Conservation (phyloP, 208 protist genomes). For the Leishmania tropica region DNA sequence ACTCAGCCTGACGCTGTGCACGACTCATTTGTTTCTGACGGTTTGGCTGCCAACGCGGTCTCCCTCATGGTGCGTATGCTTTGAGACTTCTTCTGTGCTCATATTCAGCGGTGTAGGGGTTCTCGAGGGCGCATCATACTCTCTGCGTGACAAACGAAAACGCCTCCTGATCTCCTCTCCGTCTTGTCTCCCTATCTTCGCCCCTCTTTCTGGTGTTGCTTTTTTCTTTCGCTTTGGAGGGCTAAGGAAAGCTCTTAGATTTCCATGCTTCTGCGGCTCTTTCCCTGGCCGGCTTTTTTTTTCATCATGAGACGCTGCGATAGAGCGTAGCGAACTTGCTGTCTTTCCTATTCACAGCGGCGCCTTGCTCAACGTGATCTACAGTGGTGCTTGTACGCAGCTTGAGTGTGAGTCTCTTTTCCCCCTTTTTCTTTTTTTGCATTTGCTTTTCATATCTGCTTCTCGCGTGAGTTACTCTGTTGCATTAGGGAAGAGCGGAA, state of each 20-base stretch:
- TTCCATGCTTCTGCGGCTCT: neutral
- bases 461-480: neutral
- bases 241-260: conserved; percentile 1
- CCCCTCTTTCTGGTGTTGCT: neutral
- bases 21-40: neutral
- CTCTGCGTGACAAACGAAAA: neutral
- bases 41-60: neutral
- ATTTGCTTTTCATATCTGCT: neutral
- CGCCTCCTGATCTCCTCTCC: neutral
- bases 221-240: neutral
- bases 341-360: conserved; percentile 12
- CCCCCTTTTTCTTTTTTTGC: conserved; percentile 1
- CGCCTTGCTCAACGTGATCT: neutral
- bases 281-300: neutral
- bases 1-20: neutral
- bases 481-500: neutral
- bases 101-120: neutral
- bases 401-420: conserved; percentile 3
- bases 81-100: neutral
- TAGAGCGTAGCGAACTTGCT: conserved; percentile 4
- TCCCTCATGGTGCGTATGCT: neutral
- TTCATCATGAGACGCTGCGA: neutral
- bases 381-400: neutral
- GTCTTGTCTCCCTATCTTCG: neutral
- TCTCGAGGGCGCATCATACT: neutral